Conservation (phyloP, 2,329 filamentous ascomycete genomes). For the Chalaropsis thielavioides region DNA sequence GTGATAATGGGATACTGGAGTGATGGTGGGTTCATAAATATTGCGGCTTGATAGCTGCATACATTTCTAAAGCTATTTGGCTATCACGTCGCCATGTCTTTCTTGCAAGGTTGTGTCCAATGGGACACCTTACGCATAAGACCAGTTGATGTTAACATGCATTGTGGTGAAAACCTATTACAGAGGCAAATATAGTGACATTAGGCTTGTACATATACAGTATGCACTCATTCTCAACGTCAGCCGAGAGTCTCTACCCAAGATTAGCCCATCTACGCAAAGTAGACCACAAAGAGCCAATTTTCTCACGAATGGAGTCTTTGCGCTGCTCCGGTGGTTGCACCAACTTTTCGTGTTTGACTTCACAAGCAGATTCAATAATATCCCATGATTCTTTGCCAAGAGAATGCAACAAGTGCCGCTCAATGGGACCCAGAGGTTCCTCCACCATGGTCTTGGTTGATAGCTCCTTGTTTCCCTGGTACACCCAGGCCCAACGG, state of each 20-base stretch:
- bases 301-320: constrained; percentile 8
- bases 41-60: neutral
- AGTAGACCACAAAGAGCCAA: neutral
- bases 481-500: constrained; percentile 42
- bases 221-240: neutral
- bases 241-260: neutral
- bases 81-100: too few species aligned
- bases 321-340: constrained; percentile 10
- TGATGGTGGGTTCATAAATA: neutral
- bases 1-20: neutral
- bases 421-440: constrained; percentile 38
- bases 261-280: neutral
- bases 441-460: constrained; percentile 37
- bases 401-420: constrained; percentile 32
- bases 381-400: constrained; percentile 27
- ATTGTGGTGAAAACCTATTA: neutral
- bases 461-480: constrained; percentile 30
- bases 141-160: too few species aligned
- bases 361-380: neutral
- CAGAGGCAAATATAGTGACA: neutral
- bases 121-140: too few species aligned
- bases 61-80: too few species aligned
- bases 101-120: too few species aligned
- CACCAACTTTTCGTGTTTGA: neutral
- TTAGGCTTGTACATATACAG: neutral